phyloP scores from a whole-genome alignment of 108 stramenopile genomes.

The Chaetoceros tenuissimus region DNA sequence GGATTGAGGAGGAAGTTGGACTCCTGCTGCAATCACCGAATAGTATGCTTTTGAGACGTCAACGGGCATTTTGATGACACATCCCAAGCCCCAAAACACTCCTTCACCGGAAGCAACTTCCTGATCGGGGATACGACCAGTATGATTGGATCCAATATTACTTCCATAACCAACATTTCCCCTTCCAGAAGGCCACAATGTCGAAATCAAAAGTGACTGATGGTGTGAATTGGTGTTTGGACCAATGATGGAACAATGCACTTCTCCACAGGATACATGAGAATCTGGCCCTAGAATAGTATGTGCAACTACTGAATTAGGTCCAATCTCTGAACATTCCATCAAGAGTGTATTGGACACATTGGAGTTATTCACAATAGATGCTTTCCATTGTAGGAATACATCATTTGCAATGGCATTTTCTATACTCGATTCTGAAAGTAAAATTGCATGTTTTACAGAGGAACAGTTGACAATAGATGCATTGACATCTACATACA shows the following conservation, averaged over 20 bases:
- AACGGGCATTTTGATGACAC: slow-evolving; percentile 85
- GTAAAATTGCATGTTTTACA: slow-evolving; percentile 41
- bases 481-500: slow-evolving; percentile 39
- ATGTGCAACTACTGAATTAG: slow-evolving; percentile 51
- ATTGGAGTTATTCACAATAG: slow-evolving; percentile 36
- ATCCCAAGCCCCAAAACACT: slow-evolving; percentile 84
- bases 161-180: slow-evolving; percentile 95
- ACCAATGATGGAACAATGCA: slow-evolving; percentile 72
- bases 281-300: slow-evolving; percentile 79
- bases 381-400: slow-evolving; percentile 63
- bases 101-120: slow-evolving; percentile 88
- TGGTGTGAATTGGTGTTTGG: slow-evolving; percentile 89
- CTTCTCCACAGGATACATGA: slow-evolving; percentile 72
- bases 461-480: slow-evolving; percentile 48
- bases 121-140: slow-evolving; percentile 90
- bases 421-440: slow-evolving; percentile 38
- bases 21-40: slow-evolving; percentile 87
- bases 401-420: slow-evolving; percentile 40
- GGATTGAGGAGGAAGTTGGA: slow-evolving; percentile 77
- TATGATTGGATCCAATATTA: slow-evolving; percentile 95
- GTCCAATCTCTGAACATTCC: slow-evolving; percentile 57
- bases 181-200: slow-evolving; percentile 86
- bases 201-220: slow-evolving; percentile 80
- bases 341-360: slow-evolving; percentile 51
- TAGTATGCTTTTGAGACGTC: slow-evolving; percentile 80